phyloP scores from a whole-genome alignment of 768 basidiomycete genomes.

The Boletus huronensis region DNA sequence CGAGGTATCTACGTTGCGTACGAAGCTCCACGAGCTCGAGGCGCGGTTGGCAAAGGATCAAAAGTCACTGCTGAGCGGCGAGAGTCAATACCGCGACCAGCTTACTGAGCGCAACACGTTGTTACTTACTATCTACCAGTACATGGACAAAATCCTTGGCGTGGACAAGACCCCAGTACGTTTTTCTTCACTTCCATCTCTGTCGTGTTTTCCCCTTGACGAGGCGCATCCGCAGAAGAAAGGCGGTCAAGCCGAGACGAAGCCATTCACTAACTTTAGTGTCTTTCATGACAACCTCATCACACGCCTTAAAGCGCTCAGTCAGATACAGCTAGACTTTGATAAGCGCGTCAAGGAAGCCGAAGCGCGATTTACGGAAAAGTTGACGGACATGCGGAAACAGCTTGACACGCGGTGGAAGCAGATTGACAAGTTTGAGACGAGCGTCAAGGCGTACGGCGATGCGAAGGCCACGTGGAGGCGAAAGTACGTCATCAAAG shows the following conservation, averaged over 20 bases:
- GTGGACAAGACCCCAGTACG: slow-evolving; percentile 81
- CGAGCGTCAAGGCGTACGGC: slow-evolving; percentile 73
- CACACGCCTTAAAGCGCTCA: slow-evolving; percentile 78
- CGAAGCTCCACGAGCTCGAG: slow-evolving; percentile 73
- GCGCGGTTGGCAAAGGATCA: slow-evolving; percentile 79
- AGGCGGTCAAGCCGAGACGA: slow-evolving; percentile 72
- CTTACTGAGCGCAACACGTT: slow-evolving; percentile 90
- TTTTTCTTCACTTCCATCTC: slow-evolving; percentile 10
- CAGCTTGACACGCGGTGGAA: slow-evolving; percentile 87
- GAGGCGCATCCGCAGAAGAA: slow-evolving; percentile 52
- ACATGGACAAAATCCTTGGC: slow-evolving; percentile 90
- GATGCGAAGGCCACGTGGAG: slow-evolving; percentile 84
- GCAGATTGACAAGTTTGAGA: slow-evolving; percentile 91
- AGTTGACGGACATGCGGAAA: slow-evolving; percentile 73
- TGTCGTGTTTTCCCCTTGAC: not conserved
- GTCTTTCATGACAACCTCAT: slow-evolving; percentile 96
- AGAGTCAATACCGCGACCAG: slow-evolving; percentile 86
- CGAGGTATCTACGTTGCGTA: slow-evolving; percentile 58
- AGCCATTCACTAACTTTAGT: slow-evolving; percentile 89
- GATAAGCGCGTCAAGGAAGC: slow-evolving; percentile 81
- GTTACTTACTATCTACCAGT: slow-evolving; percentile 89
- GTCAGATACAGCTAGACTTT: slow-evolving; percentile 81
- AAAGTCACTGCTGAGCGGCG: slow-evolving; percentile 61
- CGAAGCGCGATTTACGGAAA: slow-evolving; percentile 69
- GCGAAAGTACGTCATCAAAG: slow-evolving; percentile 73